Base-by-base conservation (phyloP, 2,329 filamentous ascomycete genomes). In the Samsoniella hepiali region DNA sequence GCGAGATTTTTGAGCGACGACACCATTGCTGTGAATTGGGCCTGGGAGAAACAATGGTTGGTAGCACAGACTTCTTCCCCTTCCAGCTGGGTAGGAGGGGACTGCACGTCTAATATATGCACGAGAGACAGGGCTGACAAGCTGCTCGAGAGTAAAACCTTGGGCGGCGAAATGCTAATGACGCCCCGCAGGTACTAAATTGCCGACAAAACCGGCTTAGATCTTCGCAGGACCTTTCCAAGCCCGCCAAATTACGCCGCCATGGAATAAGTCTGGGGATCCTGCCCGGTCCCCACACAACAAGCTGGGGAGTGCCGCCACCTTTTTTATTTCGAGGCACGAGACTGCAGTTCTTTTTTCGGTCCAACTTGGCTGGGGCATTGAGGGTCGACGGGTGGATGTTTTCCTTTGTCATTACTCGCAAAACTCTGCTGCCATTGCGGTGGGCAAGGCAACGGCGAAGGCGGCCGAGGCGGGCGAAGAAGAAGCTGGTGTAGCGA, bases 1-100 rank as follows among this genome's bases (percentile, higher is more conserved):
- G 68, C 67, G 32, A 72, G 63, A 50, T 66, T 66, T 65, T 67
- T 66, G 22, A 72, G 53, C 49, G 67, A 67, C 34, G 67, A 67
- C 34, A 69, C 65, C 73, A 74, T 75, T 62, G 32, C 32, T 50
- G 17, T n/a, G 32, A n/a, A 42, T 44, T 58, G 54, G n/a, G 15
- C 27, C 27, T 42, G 27, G 31, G 10, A 55, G 22, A 11, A 22
- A 45, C 38, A 54, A 55, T 32, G 9, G 2, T 45, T 36, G 17
- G 17, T 36, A 45, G 38, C n/a, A 34, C 9, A 36, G 34, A 40
- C 38, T 36, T 50, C 22, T 32, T 32, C 36, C 32, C 7, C 47
- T 32, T 49, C 32, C 29, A 13, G 31, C 3, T 36, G 11, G 11
- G 22, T 22, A 22, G 22, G 22, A 22, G 44, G 45, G 58, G 34